Conservation (phyloP, 495 filamentous ascomycete species). For the Aspergillus avenaceus region DNA sequence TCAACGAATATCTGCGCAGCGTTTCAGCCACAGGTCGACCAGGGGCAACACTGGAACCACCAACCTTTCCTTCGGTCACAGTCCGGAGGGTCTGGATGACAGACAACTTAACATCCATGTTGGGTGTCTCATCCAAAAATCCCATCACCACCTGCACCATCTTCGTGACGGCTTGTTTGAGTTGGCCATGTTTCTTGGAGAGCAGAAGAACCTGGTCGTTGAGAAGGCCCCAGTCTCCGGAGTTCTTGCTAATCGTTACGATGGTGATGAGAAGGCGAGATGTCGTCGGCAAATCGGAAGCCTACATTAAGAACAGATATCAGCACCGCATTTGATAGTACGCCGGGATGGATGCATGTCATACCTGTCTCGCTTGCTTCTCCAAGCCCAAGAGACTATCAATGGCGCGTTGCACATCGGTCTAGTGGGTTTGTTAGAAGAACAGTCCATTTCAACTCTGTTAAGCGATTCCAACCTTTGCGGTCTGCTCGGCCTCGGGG, state of each 20-base stretch:
- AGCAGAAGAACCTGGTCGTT: constrained; percentile 94
- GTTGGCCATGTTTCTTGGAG: constrained; percentile 99
- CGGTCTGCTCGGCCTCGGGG: constrained; percentile 81
- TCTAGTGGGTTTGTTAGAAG: constrained; percentile 42
- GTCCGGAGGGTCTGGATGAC: constrained; percentile 93
- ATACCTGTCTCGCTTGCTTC: constrained; percentile 94
- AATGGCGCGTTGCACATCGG: constrained; percentile 76
- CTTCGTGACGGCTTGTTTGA: constrained; percentile 96
- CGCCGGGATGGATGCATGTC: constrained; percentile 9
- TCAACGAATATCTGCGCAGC: constrained; percentile 83
- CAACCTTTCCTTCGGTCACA: constrained; percentile 93
- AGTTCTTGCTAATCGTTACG: constrained; percentile 90
- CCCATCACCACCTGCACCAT: constrained; percentile 97
- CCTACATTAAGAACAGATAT: constrained; percentile 44
- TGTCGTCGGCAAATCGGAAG: constrained; percentile 91
- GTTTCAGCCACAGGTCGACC: constrained; percentile 3
- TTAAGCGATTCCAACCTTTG: constrained; percentile 56
- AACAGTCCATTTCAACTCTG: not conserved
- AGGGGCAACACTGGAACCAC: constrained; percentile 5
- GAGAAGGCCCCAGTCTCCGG: constrained; percentile 85
- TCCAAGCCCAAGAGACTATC: constrained; percentile 89
- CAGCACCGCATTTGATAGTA: not conserved
- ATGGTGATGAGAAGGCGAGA: constrained; percentile 81
- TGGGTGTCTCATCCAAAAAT: constrained; percentile 80
- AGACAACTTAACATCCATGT: constrained; percentile 78